Conservation (phyloP, 2,329 filamentous ascomycete species). For the Nothophaeocryptopus gaeumannii region DNA sequence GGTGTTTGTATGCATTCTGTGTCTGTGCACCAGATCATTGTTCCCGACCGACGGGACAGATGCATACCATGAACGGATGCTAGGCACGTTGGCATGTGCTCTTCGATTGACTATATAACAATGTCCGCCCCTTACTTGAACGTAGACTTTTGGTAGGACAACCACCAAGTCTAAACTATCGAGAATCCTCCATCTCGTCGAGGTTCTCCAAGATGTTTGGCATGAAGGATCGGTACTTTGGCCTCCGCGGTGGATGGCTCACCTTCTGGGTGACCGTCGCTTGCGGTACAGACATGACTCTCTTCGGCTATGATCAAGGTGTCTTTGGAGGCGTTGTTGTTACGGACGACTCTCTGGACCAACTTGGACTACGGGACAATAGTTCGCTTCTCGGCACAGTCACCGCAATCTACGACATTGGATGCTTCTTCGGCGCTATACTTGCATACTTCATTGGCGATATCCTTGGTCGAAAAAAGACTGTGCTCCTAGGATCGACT, state of each 20-base stretch:
- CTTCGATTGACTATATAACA: too few relatives aligned
- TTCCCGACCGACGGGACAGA: too few relatives aligned
- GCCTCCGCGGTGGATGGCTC: conserved; percentile 54
- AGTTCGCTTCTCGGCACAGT: conserved; percentile 41
- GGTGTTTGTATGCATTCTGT: background rate
- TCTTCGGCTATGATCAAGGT: conserved; percentile 40
- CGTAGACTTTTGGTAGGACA: too few relatives aligned
- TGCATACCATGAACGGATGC: too few relatives aligned
- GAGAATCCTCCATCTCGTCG: background rate
- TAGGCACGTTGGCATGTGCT: too few relatives aligned
- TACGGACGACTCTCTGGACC: conserved; percentile 31
- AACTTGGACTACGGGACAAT: conserved; percentile 21
- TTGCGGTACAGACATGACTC: conserved; percentile 43
- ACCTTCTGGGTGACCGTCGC: conserved; percentile 46
- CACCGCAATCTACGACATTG: conserved; percentile 58
- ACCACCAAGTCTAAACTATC: background rate
- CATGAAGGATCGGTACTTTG: conserved; percentile 47
- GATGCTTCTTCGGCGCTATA: conserved; percentile 58
- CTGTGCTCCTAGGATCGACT: conserved; percentile 47
- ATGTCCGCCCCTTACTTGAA: too few relatives aligned
- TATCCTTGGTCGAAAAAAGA: conserved; percentile 48
- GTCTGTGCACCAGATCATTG: too few relatives aligned
- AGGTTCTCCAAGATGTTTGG: conserved; percentile 16
- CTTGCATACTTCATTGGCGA: conserved; percentile 50
- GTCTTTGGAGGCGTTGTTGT: conserved; percentile 57